Percentiles rank a stretch among this genome's conserved stretches.
Conservation (phyloP, 306 rosid species). For the Geum urbanum region DNA sequence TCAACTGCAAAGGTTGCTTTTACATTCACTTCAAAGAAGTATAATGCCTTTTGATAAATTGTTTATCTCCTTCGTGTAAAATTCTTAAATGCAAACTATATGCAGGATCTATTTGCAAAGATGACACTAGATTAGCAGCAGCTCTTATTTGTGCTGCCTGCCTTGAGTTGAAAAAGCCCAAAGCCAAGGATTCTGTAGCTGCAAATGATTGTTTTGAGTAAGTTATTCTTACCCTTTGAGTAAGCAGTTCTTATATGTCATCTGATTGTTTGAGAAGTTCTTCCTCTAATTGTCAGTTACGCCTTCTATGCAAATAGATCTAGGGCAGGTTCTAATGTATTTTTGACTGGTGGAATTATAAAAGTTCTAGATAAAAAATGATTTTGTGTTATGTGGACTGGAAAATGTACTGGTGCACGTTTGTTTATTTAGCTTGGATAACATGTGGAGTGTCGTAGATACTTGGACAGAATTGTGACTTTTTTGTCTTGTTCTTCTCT, state of each 20-base stretch:
- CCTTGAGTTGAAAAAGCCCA: conserved; percentile 37
- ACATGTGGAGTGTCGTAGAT: not conserved
- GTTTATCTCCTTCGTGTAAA: not conserved
- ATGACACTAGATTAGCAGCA: conserved; percentile 32
- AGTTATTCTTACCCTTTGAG: conserved; percentile 8
- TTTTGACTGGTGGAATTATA: not conserved
- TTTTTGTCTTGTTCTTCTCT: not conserved
- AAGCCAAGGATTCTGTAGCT: conserved; percentile 23
- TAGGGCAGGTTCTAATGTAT: not conserved
- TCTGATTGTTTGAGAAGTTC: not conserved
- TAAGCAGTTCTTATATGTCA: not conserved
- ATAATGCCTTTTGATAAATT: not conserved
- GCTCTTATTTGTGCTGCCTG: conserved; percentile 61
- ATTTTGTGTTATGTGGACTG: not conserved
- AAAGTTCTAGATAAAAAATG: not conserved
- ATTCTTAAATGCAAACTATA: conserved; percentile 17
- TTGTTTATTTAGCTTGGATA: not conserved
- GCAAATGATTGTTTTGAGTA: conserved; percentile 19
- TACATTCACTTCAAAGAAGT: conserved; percentile 15
- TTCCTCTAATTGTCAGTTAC: not conserved
- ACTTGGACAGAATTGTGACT: not conserved
- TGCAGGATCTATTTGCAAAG: conserved; percentile 33
- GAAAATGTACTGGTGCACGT: not conserved
- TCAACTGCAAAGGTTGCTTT: conserved; percentile 71
- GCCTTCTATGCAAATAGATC: not conserved